Evolutionary conservation across 106 monocot genomes (phyloP), one percentile per base, ranked within the genome.

Genomic region (Dactylorhiza incarnata): DNA sequence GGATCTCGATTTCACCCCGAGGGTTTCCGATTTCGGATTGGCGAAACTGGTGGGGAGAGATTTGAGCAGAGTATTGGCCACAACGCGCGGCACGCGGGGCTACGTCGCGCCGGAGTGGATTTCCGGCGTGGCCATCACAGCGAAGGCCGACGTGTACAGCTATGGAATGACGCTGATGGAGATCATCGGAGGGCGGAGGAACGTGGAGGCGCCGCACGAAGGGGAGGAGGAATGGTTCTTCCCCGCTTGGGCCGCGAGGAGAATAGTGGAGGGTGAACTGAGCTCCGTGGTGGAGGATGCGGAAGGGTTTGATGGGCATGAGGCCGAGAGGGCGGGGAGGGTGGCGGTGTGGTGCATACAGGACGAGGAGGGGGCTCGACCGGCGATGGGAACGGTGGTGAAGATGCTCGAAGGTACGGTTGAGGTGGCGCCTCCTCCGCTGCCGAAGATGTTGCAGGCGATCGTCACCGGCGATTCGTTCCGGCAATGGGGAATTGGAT

Each of bases 31-130:
- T 61, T 89, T 89, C 52, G 89, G 89, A 48, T 74, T 89, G 74
- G 86, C 89, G 44, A 83, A 83, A 80, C 71, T 89, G n/a, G 14
- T 89, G 29, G 86, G 86, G 25, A 53, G 89, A 20, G 89, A 89
- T 48, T 75, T 84, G 29, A 84, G 84, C 75, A 48, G 86, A 17
- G 84, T 89, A 14, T 25, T 86, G 15, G 79, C 82, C 25, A 86
- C 84, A 7, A 82, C 82, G 82, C 26, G 86, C 25, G 89, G 89
- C 9, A 89, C 89, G 17, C 75, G 86, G 81, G 89, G 89, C 0
- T 89, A 89, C 75, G 86, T 89, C 14, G 89, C 89, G 71, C 89
- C 89, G 15, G 89, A 89, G 71, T 89, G 89, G 89, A 84, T 89
- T 25, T 82, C 84, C 14, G 86, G 86, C 15, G 76, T 77, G 9